A percentile compares a stretch with the other conserved stretches of the same genome.
Conservation (phyloP, 306 rosid species). For the Acmispon strigosus region DNA sequence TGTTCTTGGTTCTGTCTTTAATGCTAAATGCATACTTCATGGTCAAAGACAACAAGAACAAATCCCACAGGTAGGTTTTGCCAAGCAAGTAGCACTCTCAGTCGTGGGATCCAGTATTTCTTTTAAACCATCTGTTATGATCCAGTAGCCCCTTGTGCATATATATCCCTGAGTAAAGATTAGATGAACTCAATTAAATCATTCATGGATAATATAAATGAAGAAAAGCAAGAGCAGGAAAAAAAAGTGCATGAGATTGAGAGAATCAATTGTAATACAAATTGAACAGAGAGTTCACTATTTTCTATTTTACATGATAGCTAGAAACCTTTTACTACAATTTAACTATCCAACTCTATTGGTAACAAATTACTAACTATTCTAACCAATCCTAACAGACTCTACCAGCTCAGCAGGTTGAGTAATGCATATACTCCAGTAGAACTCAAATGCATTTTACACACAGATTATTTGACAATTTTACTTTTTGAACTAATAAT, state of each 20-base stretch:
- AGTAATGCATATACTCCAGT: no score
- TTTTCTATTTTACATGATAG: no score
- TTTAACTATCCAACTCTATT: no score
- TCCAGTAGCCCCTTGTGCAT: conserved; percentile 87
- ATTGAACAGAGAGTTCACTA: neutral
- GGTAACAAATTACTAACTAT: no score
- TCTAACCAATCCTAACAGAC: no score
- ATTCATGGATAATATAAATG: neutral
- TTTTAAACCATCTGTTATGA: conserved; percentile 57
- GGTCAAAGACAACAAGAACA: conserved; percentile 59
- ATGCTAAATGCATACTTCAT: conserved; percentile 59
- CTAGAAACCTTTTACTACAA: no score
- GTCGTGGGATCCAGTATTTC: conserved; percentile 43
- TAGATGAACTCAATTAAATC: conserved; percentile 43
- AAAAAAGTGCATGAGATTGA: neutral
- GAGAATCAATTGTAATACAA: neutral
- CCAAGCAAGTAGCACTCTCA: no score
- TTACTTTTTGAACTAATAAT: no score
- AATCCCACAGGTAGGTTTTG: no score
- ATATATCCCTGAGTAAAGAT: conserved; percentile 47
- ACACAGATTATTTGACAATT: no score
- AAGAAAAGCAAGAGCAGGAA: neutral
- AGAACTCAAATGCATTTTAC: no score
- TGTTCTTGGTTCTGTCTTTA: conserved; percentile 82
- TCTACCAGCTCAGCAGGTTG: no score